Evolutionary conservation across 129 eudicot genomes (phyloP), one percentile per base, ranked within the genome.

Genomic region (Centaurea solstitialis): DNA sequence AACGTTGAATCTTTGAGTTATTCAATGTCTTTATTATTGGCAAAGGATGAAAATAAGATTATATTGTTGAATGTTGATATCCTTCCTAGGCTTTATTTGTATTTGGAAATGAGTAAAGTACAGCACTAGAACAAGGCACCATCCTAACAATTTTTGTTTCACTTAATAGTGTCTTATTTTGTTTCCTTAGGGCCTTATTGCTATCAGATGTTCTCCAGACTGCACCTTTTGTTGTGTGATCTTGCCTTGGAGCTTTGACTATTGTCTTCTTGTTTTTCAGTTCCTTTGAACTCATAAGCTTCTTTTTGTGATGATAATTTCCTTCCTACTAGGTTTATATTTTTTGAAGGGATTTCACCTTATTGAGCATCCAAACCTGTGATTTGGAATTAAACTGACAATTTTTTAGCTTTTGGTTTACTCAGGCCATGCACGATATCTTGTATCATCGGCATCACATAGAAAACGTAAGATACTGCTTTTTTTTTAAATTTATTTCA

Each of bases 361-460:
- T 45, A 64, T 45, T 41, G 13, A 21, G 70, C 66, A 77, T 67
- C 65, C 21, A 40, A 66, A 15, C 65, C 12, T 62, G 26, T 45
- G 43, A 64, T 40, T 40, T 68, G 35, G 11, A 38, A 22, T 76
- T 64, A 9, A 75, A 81, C 70, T 81, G 74, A 62, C 15, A 7
- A 30, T 39, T 12, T 66, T 71, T 5, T 28, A 70, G 62, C 43
- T 66, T 86, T 75, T 79, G 5, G 37, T 68, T 80, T 62, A 12
- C 78, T 81, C 78, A 95, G 99, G 99, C 98, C 15, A 93, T 96
- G 97, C 99, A 96, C 65, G 99, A 96, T 81, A 83, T 96, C 70
- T 81, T 93, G 24, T 91, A 91, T 73, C 96, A 93, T 41, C 59
- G 90, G 86, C 93, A 88, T 87, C 98, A 91, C 73, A 77, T 96